Conservation (phyloP, 1,284 basidiomycete species). For the Peniophora sp. region DNA sequence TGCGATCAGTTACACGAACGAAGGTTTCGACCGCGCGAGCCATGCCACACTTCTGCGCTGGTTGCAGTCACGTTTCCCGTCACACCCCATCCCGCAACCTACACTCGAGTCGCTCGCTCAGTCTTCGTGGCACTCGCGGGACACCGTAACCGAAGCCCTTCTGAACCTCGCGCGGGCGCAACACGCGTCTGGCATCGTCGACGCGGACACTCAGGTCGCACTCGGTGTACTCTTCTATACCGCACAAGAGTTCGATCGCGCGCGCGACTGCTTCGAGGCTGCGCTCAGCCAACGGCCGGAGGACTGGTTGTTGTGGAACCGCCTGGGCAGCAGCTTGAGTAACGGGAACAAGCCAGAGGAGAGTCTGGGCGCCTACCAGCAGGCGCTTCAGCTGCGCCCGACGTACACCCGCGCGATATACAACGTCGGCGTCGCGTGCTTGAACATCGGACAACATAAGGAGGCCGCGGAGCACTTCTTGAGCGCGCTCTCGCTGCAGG, state of each 20-base stretch:
- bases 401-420: constrained; percentile 97
- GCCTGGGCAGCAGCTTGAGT: constrained; percentile 90
- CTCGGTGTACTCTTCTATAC: constrained; percentile 94
- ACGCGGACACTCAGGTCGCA: constrained; percentile 91
- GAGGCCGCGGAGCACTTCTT: constrained; percentile 98
- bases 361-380: constrained; percentile 89
- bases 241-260: constrained; percentile 69
- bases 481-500: constrained; percentile 82
- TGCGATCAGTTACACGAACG: constrained; percentile 96
- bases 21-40: constrained; percentile 85
- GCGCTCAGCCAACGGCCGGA: constrained; percentile 75
- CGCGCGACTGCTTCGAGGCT: constrained; percentile 86
- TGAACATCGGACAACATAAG: constrained; percentile 93
- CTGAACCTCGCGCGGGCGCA: constrained; percentile 79
- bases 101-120: constrained; percentile 52
- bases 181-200: constrained; percentile 63
- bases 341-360: constrained; percentile 95
- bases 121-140: constrained; percentile 82
- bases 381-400: constrained; percentile 89
- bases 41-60: constrained; percentile 86
- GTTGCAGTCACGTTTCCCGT: constrained; percentile 75
- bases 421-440: constrained; percentile 93
- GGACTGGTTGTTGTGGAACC: constrained; percentile 97
- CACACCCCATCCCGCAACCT: constrained; percentile 48
- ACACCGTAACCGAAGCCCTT: constrained; percentile 78